These are phyloP conservation scores for Passiflora organensis DNA, from an alignment of 345 rosid species.

Conservation along the genomic window DNA sequence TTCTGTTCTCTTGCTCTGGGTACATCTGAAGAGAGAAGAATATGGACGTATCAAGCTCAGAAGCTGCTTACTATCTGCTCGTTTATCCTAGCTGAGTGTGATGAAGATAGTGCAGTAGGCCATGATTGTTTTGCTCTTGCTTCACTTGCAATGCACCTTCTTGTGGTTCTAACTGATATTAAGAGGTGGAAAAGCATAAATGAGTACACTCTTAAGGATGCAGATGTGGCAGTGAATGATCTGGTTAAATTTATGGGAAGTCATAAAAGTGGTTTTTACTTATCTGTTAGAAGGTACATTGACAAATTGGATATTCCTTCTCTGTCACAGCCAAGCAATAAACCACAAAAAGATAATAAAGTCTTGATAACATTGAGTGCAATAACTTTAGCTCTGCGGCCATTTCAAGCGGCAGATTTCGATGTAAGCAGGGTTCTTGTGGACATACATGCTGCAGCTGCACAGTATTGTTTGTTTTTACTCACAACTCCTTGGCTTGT, in stretches of 20 bases:
- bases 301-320: conserved; percentile 33
- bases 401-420: conserved; percentile 47
- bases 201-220: conserved; percentile 35
- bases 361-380: conserved; percentile 77
- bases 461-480: conserved; percentile 49
- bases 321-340: conserved; percentile 22
- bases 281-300: conserved; percentile 59
- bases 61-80: conserved; percentile 62
- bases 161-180: conserved; percentile 62
- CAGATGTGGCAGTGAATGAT: conserved; percentile 50
- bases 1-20: conserved; percentile 58
- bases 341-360: conserved; percentile 49
- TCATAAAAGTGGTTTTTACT: conserved; percentile 58
- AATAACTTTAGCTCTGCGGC: conserved; percentile 74
- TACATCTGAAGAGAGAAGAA: conserved; percentile 59
- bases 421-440: conserved; percentile 19
- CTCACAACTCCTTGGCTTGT: conserved; percentile 75
- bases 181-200: conserved; percentile 61
- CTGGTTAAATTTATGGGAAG: conserved; percentile 62
- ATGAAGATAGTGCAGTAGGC: conserved; percentile 30
- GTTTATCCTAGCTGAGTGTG: conserved; percentile 52
- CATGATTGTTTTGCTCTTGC: conserved; percentile 45
- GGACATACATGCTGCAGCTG: conserved; percentile 36
- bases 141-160: conserved; percentile 60
- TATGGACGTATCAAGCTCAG: conserved; percentile 61